Evolutionary conservation across 306 rosid species (phyloP), one percentile per base, ranked within the genome.

Genomic region (Glycine latifolia): DNA sequence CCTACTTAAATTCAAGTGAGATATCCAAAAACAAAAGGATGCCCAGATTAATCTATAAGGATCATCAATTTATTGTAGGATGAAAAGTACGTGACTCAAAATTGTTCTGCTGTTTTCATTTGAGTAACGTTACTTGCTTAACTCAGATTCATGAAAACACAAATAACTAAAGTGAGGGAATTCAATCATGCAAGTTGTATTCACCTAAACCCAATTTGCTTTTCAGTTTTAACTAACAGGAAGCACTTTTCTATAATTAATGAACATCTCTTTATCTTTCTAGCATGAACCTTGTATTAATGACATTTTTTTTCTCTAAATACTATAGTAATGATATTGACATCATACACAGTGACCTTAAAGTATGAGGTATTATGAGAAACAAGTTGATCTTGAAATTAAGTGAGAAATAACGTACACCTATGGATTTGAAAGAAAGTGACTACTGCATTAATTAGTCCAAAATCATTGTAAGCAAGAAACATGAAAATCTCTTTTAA

Each of bases 381-480:
- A 26, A 26, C 31, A 26, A 26, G 31, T 26, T 26, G 31, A 26
- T 26, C 31, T 0, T 26, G 31, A 26, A 26, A 26, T 26, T 26
- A 26, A 26, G 31, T 48, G 72, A 17, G 63, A 47, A 55, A 35
- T 35, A 56, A 79, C 8, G 46, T 43, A 43, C 76, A 68, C 73
- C 66, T 11, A 56, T 68, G 55, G 67, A 53, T 55, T 79, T 55
- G 66, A 78, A 77, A 77, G 82, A 78, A 16, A 52, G 59, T 79
- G 77, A 70, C 61, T 54, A 44, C 31, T 48, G 43, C 16, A 6
- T 71, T 71, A 46, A 60, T 56, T 68, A 43, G 54, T 55, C 65
- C 73, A 77, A 6, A 77, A 63, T 65, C 61, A 66, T 63, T 77
- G 39, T 50, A 50, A 63, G 65, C 43, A 44, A 78, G 7, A 16